phyloP scores from a whole-genome alignment of 257 asterid species.

The Fraxinus quadrangulata region DNA sequence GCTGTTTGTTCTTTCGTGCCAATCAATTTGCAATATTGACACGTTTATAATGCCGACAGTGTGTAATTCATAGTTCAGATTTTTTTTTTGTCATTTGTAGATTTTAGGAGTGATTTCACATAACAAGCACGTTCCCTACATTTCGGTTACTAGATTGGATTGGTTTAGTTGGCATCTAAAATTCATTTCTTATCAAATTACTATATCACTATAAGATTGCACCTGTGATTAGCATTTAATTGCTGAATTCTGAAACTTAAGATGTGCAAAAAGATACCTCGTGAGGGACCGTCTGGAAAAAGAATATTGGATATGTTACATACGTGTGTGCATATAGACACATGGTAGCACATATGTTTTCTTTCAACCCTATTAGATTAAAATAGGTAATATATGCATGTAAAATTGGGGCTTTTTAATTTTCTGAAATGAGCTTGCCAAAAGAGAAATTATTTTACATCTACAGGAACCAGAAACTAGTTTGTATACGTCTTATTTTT shows the following conservation, averaged over 20 bases:
- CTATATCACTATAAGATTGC: no score
- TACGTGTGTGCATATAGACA: no score
- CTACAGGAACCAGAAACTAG: slow-evolving; percentile 13
- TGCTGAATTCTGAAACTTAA: no score
- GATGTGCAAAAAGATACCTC: no score
- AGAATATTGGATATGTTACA: no score
- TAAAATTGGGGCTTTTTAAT: neutral
- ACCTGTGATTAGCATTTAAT: no score
- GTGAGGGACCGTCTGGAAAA: no score
- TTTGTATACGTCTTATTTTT: neutral
- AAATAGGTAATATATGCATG: neutral
- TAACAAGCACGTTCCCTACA: no score
- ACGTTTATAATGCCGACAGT: neutral
- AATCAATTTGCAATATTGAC: neutral
- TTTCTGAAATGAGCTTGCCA: neutral
- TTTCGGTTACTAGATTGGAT: neutral
- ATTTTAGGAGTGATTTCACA: neutral
- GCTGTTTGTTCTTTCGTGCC: slow-evolving; percentile 7
- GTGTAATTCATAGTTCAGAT: neutral
- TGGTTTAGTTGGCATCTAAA: neutral
- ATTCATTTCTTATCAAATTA: no score
- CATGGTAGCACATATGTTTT: no score
- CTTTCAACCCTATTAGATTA: no score
- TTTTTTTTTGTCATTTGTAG: neutral
- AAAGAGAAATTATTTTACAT: slow-evolving; percentile 11